A percentile compares a stretch with the other conserved stretches of the same genome.
These are phyloP conservation scores for Trichoderma sp. DNA, from an alignment of 2,329 filamentous ascomycete genomes.

Conservation along the genomic window DNA sequence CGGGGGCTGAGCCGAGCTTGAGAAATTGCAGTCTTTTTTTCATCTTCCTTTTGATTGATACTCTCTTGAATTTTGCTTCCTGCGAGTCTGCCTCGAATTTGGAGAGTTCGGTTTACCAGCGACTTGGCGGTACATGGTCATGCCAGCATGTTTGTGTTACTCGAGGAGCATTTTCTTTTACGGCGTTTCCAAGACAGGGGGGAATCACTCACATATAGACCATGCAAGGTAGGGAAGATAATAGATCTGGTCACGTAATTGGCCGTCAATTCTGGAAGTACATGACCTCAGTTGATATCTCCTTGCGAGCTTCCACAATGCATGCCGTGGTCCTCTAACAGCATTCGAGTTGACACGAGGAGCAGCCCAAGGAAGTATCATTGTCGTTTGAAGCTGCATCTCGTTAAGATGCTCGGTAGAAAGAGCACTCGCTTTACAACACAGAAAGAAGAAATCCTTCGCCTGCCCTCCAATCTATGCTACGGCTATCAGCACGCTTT, in stretches of 20 bases:
- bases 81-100: neutral
- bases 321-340: no score
- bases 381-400: no score
- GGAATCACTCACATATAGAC: slow-evolving; percentile 11
- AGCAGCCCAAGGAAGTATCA: no score
- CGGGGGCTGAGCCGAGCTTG: no score
- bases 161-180: slow-evolving; percentile 3
- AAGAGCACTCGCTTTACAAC: no score
- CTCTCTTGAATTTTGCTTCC: neutral
- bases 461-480: no score
- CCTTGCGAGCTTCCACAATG: neutral
- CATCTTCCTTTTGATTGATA: neutral
- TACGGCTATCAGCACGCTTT: no score
- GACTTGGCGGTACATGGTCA: slow-evolving; percentile 4
- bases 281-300: neutral
- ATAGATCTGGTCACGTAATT: neutral
- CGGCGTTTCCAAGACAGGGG: slow-evolving; percentile 3
- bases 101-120: neutral
- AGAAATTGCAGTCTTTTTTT: no score
- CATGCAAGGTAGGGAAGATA: neutral
- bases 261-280: neutral
- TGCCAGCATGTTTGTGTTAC: slow-evolving; percentile 5
- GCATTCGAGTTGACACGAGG: no score
- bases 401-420: no score
- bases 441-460: no score